These are phyloP conservation scores for Achlya hypogyna DNA, from an alignment of 352 stramenopile species.

Conservation along the genomic window DNA sequence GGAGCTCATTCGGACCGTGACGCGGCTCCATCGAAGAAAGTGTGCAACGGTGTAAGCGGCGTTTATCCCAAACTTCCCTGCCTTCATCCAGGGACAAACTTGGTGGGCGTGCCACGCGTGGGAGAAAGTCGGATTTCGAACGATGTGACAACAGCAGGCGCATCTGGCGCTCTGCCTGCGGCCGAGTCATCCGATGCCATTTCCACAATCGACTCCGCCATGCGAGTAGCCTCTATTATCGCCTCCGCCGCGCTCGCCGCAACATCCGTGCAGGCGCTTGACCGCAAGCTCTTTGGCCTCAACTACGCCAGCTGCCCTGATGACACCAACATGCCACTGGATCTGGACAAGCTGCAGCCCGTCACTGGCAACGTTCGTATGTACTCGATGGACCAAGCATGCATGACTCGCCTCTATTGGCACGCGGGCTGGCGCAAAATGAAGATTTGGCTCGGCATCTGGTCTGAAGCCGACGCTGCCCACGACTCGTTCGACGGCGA, in stretches of 20 bases:
- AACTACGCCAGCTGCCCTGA: slow-evolving; percentile 12
- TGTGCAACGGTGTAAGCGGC: too few species aligned
- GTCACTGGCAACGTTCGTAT: slow-evolving; percentile 14
- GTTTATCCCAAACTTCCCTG: not conserved
- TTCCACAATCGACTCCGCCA: not conserved
- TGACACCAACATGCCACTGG: not conserved
- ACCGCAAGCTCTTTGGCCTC: slow-evolving; percentile 19
- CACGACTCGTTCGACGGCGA: slow-evolving; percentile 34
- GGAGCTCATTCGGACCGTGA: too few species aligned
- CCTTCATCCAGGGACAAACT: not conserved
- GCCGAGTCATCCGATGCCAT: not conserved
- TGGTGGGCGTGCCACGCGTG: too few species aligned
- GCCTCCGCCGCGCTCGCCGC: not conserved
- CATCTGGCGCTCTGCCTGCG: not conserved
- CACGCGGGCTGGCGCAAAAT: slow-evolving; percentile 21
- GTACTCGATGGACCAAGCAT: slow-evolving; percentile 8
- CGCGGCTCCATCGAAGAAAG: too few species aligned
- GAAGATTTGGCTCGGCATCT: slow-evolving; percentile 60
- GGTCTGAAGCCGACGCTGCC: slow-evolving; percentile 33
- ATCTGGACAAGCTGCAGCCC: slow-evolving; percentile 7
- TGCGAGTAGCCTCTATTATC: not conserved
- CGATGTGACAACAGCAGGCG: not conserved
- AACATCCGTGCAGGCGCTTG: not conserved
- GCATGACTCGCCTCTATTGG: slow-evolving; percentile 15
- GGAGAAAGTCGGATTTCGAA: slow-evolving; percentile 9